phyloP scores from a whole-genome alignment of 176 grass and related monocot species.

The Ensete glaucum region DNA sequence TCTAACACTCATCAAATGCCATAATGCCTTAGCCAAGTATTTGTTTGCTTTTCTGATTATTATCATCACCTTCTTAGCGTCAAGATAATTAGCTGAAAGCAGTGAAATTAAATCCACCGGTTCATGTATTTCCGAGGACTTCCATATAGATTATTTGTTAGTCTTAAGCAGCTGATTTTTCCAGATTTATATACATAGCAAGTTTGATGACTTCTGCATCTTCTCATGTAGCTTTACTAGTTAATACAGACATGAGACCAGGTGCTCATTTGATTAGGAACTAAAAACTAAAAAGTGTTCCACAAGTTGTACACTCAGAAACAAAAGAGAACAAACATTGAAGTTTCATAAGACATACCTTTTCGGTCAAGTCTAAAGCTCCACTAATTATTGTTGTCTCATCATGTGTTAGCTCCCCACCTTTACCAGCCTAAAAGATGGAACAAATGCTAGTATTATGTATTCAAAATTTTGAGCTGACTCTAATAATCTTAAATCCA shows the following conservation, averaged over 20 bases:
- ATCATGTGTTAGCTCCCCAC: constrained; percentile 98
- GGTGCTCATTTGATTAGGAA: background rate
- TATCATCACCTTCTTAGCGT: too few relatives aligned
- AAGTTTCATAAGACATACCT: constrained; percentile 32
- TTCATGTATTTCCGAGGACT: too few relatives aligned
- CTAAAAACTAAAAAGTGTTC: background rate
- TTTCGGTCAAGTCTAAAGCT: constrained; percentile 95
- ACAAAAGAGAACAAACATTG: background rate
- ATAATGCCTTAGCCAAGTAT: too few relatives aligned
- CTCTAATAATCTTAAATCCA: background rate
- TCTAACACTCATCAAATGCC: too few relatives aligned
- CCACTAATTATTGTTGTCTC: constrained; percentile 99
- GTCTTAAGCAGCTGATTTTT: too few relatives aligned
- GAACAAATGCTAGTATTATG: background rate
- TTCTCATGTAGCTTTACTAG: background rate
- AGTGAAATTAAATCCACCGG: too few relatives aligned
- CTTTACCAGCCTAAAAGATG: constrained; percentile 75
- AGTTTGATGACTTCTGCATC: background rate
- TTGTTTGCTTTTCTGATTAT: too few relatives aligned
- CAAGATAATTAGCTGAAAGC: too few relatives aligned
- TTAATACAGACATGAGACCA: background rate
- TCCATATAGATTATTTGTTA: too few relatives aligned
- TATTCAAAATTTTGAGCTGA: background rate
- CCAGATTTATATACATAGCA: too few relatives aligned
- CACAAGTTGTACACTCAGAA: background rate